Evolutionary conservation across 2,329 filamentous ascomycete species (phyloP), one percentile per base, ranked within the genome.

Genomic region (Colletotrichum lindemuthianum): DNA sequence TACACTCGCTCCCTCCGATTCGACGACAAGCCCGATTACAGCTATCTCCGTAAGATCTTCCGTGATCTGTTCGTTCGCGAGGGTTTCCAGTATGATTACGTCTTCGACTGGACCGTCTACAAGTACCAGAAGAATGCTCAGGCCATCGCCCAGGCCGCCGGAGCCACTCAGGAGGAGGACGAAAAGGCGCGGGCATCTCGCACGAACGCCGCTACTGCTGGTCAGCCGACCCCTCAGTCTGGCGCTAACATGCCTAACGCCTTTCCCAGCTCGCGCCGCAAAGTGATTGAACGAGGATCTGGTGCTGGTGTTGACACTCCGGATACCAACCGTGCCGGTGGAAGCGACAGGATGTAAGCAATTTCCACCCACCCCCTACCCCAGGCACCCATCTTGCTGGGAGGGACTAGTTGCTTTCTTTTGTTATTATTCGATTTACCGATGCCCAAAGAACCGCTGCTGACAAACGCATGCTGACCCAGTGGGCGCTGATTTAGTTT

Each of bases 41-140:
- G 93, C 70, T 99, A 99, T 83, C 92, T 99, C 63, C 93, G 96
- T 82, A 98, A 98, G 90, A 98, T 99, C 83, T 99, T 99, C 92
- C 94, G 96, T 69, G 96, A 99, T 77, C 90, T 99, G 66, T 99
- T 99, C 76, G 96, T 99, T 71, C 93, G 96, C 68, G 96, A 98
- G 81, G 96, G 95, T 60, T 99, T 98, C 90, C 96, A 99, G 84
- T 98, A 99, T 80, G 96, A 99, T 82, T 98, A 99, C 74, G 96
- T 99, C 73, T 99, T 99, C 75, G 96, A 99, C 83, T 99, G 96
- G 96, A 99, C 96, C 66, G 96, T 98, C 74, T 98, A 97, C 89
- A 98, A 98, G 86, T 97, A 98, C 86, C 94, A 97, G 88, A 97
- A 97, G 90, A 98, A 97, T 73, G 94, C 94, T 59, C 92, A 96